Percentiles rank a stretch among this genome's conserved stretches.
phyloP scores from a whole-genome alignment of 176 grass and related monocot genomes.

The Phoenix roebelenii region DNA sequence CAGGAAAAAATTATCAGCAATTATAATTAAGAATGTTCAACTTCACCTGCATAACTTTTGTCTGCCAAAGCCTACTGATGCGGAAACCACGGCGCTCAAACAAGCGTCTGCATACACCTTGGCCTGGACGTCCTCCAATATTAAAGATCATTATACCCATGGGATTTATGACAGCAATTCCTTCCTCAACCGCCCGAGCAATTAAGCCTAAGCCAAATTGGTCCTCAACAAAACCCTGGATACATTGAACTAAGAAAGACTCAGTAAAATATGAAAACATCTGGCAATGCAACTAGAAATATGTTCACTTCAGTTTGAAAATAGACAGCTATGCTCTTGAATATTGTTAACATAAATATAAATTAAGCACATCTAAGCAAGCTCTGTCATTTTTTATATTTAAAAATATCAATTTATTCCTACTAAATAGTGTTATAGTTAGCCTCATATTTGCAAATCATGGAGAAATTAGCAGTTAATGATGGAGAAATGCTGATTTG shows the following conservation, averaged over 20 bases:
- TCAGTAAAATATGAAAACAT: slow-evolving; percentile 17
- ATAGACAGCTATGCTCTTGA: too few relatives aligned
- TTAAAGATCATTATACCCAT: slow-evolving; percentile 93
- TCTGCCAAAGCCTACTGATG: slow-evolving; percentile 97
- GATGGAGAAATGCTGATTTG: too few relatives aligned
- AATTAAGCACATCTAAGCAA: too few relatives aligned
- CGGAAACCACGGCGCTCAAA: slow-evolving; percentile 81
- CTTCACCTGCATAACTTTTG: slow-evolving; percentile 89
- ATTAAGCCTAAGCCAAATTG: slow-evolving; percentile 96
- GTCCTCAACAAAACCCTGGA: slow-evolving; percentile 89
- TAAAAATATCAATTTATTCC: too few relatives aligned
- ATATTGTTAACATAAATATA: too few relatives aligned
- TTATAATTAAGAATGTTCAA: neutral
- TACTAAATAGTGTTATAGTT: too few relatives aligned
- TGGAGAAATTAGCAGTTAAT: too few relatives aligned
- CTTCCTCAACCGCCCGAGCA: slow-evolving; percentile 97
- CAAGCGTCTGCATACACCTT: slow-evolving; percentile 81
- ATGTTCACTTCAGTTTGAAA: too few relatives aligned
- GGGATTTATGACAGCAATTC: slow-evolving; percentile 96
- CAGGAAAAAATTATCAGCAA: too few relatives aligned
- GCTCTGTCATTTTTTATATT: too few relatives aligned
- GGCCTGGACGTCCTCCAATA: slow-evolving; percentile 94
- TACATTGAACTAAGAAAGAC: slow-evolving; percentile 9
- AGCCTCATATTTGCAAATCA: too few relatives aligned
- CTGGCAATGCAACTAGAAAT: too few relatives aligned